Evolutionary conservation across 108 stramenopile genomes (phyloP), one percentile per base, ranked within the genome.

Genomic region (Craspedostauros australis): DNA sequence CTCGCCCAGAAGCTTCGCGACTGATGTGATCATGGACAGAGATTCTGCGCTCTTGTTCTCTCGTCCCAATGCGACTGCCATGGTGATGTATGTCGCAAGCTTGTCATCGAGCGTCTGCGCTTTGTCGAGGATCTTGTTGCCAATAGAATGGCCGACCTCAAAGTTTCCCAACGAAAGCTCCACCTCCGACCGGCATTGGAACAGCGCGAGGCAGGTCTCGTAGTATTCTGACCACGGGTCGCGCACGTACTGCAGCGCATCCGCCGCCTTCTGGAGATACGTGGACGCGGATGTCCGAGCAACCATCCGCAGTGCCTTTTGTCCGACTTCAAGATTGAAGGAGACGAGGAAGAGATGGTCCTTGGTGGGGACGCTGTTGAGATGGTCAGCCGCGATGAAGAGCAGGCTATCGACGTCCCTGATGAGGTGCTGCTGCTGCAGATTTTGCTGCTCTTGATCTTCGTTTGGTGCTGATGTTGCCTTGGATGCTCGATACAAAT

Each of bases 121-220:
- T 9, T 55, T 19, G 12, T 55, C 21, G 3, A 57, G 19, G 8
- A 61, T 29, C 20, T 46, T 39, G 29, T 30, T 29, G 8, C 45
- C 42, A 12, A 68, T 37, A 9, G 49, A 39, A 19, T 48, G 30
- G 20, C 67, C 53, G 1, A 20, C 31, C 3, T 46, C 54, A 33
- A 40, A 65, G 38, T 70, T 50, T n/a, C 68, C 73, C 8, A 55
- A n/a, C 28, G 38, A 54, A 15, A 64, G 33, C 22, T 69, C 64
- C 5, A 48, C 52, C 19, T 65, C 48, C 15, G 56, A 32, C 4
- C 47, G 21, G 12, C 57, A 40, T 21, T 42, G 36, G 29, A 51
- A 60, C 3, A 75, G 6, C 7, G 37, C 28, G 7, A 69, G 57
- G 11, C 50, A 48, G 16, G 70, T 32, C 18, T 75, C 50, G 39